A percentile compares a stretch with the other conserved stretches of the same genome.
Evolutionary conservation across 345 rosid species (phyloP).

Genomic region (Citrus inodora): DNA sequence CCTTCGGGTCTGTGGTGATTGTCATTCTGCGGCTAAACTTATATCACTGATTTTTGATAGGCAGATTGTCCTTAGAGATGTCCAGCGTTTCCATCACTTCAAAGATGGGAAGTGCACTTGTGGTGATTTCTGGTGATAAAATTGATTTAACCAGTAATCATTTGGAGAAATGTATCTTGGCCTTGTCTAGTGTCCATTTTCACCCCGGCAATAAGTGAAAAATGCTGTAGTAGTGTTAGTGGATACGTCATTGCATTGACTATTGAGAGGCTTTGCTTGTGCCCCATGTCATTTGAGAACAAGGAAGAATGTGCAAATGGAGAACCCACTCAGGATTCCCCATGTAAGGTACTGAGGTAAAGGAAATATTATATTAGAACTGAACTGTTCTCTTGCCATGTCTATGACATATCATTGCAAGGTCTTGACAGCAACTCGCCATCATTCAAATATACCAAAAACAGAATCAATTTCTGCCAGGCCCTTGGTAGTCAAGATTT

Average conservation of each 20-base stretch:
- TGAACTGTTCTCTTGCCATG: background rate
- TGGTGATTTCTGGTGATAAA: constrained; percentile 68
- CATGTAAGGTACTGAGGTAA: background rate
- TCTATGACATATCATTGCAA: background rate
- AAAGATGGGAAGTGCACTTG: constrained; percentile 80
- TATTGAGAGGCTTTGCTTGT: background rate
- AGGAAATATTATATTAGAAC: background rate
- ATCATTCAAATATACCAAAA: background rate
- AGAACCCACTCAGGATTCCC: background rate
- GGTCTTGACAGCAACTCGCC: background rate
- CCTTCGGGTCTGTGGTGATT: constrained; percentile 80
- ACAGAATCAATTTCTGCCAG: background rate
- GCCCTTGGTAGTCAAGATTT: background rate
- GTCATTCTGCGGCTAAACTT: constrained; percentile 77
- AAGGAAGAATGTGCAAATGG: background rate
- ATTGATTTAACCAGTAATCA: background rate
- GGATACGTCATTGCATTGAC: background rate
- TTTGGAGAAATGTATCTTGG: background rate
- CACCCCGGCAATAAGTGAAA: background rate
- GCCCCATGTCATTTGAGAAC: background rate
- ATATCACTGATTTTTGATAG: constrained; percentile 62
- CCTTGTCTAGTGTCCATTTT: background rate
- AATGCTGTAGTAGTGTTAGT: too few species aligned
- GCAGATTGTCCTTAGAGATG: constrained; percentile 78
- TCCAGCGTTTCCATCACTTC: constrained; percentile 89